Conservation (phyloP, 2,329 filamentous ascomycete genomes). For the Byssothecium circinans region DNA sequence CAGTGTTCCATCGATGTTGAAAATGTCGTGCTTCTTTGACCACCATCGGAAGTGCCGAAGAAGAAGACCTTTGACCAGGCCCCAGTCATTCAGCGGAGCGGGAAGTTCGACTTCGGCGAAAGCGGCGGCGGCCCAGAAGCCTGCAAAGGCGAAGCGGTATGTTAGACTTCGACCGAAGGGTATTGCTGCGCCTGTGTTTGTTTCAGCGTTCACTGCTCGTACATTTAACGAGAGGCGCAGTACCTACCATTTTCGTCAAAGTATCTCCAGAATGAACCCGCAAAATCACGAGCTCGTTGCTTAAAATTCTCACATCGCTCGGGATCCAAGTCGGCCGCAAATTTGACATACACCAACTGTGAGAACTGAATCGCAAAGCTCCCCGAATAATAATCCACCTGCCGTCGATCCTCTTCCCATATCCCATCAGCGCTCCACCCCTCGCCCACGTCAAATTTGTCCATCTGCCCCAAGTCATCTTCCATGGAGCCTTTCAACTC, state of each 20-base stretch:
- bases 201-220: slow-evolving; percentile 1
- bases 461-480: slow-evolving; percentile 48
- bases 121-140: slow-evolving; percentile 52
- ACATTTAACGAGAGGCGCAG: background rate
- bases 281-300: slow-evolving; percentile 48
- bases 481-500: slow-evolving; percentile 45
- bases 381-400: slow-evolving; percentile 58
- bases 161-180: slow-evolving; percentile 57
- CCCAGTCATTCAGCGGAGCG: slow-evolving; percentile 41
- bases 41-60: slow-evolving; percentile 57
- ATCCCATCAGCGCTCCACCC: slow-evolving; percentile 55
- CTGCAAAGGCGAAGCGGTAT: slow-evolving; percentile 55
- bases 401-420: slow-evolving; percentile 44
- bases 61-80: slow-evolving; percentile 53
- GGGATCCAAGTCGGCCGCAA: slow-evolving; percentile 48
- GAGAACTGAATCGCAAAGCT: slow-evolving; percentile 59
- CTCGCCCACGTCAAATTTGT: slow-evolving; percentile 49
- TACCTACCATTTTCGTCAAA: slow-evolving; percentile 50
- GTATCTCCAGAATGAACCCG: slow-evolving; percentile 50
- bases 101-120: slow-evolving; percentile 48
- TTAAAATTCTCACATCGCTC: slow-evolving; percentile 43
- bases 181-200: slow-evolving; percentile 50
- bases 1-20: slow-evolving; percentile 53
- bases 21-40: slow-evolving; percentile 47
- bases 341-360: slow-evolving; percentile 52